Base-by-base conservation (phyloP, 257 asterid genomes). In the Capsicum baccatum region DNA sequence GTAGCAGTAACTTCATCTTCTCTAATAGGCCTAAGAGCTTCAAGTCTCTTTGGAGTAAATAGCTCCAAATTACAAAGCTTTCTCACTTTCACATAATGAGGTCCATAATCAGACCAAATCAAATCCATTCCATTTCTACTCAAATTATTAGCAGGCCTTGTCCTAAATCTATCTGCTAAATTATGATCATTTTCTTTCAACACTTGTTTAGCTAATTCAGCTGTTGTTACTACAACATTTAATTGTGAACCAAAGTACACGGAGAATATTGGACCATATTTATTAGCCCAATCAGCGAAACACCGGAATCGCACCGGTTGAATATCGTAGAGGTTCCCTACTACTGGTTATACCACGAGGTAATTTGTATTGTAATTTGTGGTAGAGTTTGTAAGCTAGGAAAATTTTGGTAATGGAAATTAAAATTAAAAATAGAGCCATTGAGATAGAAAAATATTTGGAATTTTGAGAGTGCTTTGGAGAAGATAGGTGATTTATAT, bases 81-180 rank as follows among this genome's bases (percentile, higher is more conserved):
- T 78, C 99, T 88, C 1, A 95, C 99, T 78, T 94, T 95, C 0
- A 95, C 99, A 69, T 95, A 94, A 86, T 95, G 99, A 0, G 98
- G 95, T 0, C 98, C 99, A 37, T 95, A 95, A 69, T 94, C 99
- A 8, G 99, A 89, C 99, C 99, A 95, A 16, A 95, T 94, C 88
- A 94, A 85, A 63, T 95, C 99, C 91, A 87, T 88, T 1, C 97
- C 98, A 79, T 91, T 89, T 83, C 92, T 91, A 86, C 97, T 94
- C 86, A 93, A 87, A 84, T 89, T 93, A 10, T 86, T 85, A 21
- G 89, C 80, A 1, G 83, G 48, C 3, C 85, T 60, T 15, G 80
- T 88, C 64, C 91, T 55, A 70, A 78, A 86, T 85, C 91, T 79
- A 67, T 88, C 88, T 2, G 91, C 89, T 52, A 88, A 57, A 35